phyloP scores from a whole-genome alignment of 2,329 filamentous ascomycete species.

The Nakataea oryzae region DNA sequence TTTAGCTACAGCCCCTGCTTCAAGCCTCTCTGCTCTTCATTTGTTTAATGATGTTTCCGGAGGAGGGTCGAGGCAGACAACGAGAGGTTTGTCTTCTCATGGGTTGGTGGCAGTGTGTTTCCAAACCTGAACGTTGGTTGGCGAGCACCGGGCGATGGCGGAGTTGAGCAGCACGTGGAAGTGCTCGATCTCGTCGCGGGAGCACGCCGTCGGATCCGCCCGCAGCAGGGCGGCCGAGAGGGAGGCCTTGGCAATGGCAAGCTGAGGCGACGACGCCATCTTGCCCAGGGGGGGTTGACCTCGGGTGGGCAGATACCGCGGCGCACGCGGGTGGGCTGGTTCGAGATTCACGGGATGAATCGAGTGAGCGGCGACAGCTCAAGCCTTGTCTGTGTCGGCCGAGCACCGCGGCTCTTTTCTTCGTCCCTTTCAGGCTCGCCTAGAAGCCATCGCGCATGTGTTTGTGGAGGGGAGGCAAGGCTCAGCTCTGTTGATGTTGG shows the following conservation, averaged over 20 bases:
- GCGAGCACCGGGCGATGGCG: slow-evolving; percentile 61
- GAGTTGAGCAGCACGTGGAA: slow-evolving; percentile 58
- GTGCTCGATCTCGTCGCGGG: slow-evolving; percentile 57
- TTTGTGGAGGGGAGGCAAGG: neutral
- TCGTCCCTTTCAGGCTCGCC: neutral
- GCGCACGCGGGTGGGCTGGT: too few relatives aligned
- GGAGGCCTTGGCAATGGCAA: slow-evolving; percentile 72
- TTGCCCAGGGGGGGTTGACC: slow-evolving; percentile 7
- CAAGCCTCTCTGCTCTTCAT: neutral
- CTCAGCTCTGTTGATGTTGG: neutral
- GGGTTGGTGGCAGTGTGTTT: slow-evolving; percentile 18
- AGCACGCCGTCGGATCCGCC: slow-evolving; percentile 59
- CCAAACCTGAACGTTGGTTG: slow-evolving; percentile 83
- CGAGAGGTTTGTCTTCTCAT: neutral
- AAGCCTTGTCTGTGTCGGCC: too few relatives aligned
- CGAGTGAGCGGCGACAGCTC: neutral
- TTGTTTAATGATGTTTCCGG: slow-evolving; percentile 5
- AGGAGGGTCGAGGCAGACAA: slow-evolving; percentile 10
- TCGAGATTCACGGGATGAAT: neutral
- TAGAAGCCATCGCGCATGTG: neutral
- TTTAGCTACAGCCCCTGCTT: slow-evolving; percentile 21
- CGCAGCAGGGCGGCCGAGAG: slow-evolving; percentile 64
- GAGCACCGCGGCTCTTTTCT: neutral
- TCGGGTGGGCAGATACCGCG: too few relatives aligned
- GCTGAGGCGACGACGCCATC: slow-evolving; percentile 55